Evolutionary conservation across 2,329 filamentous ascomycete genomes (phyloP).

Genomic region (Aureobasidium leucospermi): DNA sequence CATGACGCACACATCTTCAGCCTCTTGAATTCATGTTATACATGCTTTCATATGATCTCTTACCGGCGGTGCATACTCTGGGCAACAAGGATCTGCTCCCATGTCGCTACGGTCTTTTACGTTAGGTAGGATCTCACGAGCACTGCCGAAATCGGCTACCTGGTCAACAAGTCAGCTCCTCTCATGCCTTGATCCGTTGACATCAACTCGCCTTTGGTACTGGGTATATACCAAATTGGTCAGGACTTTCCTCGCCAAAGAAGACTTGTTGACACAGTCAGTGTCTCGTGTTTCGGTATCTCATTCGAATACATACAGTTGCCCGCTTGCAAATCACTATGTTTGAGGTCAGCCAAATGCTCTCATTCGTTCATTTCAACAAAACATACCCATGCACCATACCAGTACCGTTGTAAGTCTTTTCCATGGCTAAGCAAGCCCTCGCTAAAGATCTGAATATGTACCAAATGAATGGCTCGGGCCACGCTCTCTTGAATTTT

Average conservation of each 20-base stretch:
- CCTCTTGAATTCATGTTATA: too few species aligned
- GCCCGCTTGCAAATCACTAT: background rate
- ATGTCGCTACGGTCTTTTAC: background rate
- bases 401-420: background rate
- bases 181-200: background rate
- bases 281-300: too few species aligned
- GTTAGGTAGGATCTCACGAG: background rate
- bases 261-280: background rate
- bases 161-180: background rate
- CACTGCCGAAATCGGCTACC: conserved; percentile 1
- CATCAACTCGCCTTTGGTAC: background rate
- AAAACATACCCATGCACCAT: background rate
- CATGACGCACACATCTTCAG: too few species aligned
- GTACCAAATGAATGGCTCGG: conserved; percentile 2
- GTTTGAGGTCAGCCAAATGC: background rate
- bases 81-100: background rate
- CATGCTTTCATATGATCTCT: background rate
- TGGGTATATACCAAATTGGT: background rate
- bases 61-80: background rate
- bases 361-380: background rate
- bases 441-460: background rate
- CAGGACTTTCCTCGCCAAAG: background rate
- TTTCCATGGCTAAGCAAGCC: background rate
- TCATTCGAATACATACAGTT: background rate
- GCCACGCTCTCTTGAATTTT: background rate